These are phyloP conservation scores for Boletus sp. DNA, from an alignment of 768 basidiomycete genomes.

Conservation along the genomic window DNA sequence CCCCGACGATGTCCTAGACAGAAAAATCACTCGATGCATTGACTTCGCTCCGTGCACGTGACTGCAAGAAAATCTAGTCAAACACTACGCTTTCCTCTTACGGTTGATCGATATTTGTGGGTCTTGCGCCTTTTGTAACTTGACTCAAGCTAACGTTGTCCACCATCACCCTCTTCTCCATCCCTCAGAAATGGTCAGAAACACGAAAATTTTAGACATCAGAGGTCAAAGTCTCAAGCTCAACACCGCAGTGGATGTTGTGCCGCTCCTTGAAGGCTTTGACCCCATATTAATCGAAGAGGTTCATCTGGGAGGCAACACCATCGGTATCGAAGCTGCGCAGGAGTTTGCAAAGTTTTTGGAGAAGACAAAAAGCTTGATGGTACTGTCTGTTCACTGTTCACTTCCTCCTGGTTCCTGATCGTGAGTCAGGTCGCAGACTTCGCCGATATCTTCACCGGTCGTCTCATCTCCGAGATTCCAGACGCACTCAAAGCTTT, in stretches of 20 bases:
- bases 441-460: conserved; percentile 97
- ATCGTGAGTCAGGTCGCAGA: conserved; percentile 71
- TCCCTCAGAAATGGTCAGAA: conserved; percentile 15
- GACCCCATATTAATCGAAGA: conserved; percentile 73
- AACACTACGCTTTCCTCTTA: conserved; percentile 10
- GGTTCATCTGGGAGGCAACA: conserved; percentile 92
- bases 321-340: conserved; percentile 88
- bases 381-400: conserved; percentile 41
- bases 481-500: conserved; percentile 84
- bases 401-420: neutral
- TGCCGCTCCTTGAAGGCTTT: conserved; percentile 63
- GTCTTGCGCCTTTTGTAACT: neutral
- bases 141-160: neutral
- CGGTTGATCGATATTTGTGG: conserved; percentile 17
- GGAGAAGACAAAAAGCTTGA: conserved; percentile 59
- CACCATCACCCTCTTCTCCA: neutral
- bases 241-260: conserved; percentile 68
- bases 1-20: neutral
- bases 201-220: conserved; percentile 25
- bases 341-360: conserved; percentile 79
- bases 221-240: conserved; percentile 59
- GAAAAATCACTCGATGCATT: conserved; percentile 3
- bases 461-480: conserved; percentile 93
- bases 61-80: conserved; percentile 3
- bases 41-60: conserved; percentile 19